Evolutionary conservation across 768 basidiomycete genomes (phyloP).

Genomic region (Boletellus sp.): DNA sequence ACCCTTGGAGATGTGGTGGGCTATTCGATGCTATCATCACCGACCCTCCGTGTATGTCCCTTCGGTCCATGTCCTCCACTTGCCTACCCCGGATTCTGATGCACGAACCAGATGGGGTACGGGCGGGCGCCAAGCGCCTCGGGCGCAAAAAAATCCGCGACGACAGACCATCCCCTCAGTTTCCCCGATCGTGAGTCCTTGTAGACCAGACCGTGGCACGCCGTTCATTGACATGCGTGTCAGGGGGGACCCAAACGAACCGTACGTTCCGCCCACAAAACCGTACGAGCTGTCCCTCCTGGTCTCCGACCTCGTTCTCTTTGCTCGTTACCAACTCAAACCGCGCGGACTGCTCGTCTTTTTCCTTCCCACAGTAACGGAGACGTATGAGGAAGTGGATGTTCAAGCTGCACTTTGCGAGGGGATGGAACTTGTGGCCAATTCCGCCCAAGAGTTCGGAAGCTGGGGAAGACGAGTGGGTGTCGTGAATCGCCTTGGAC

Average conservation of each 20-base stretch:
- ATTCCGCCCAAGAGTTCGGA: constrained; percentile 90
- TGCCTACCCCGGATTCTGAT: background rate
- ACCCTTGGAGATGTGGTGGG: constrained; percentile 86
- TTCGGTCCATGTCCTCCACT: background rate
- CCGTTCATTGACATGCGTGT: background rate
- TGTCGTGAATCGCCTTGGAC: constrained; percentile 6
- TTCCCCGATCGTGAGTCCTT: constrained; percentile 43
- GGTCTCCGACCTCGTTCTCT: constrained; percentile 72
- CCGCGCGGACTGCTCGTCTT: constrained; percentile 90
- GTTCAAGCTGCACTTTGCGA: constrained; percentile 72
- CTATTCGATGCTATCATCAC: constrained; percentile 94
- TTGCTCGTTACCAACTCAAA: constrained; percentile 80
- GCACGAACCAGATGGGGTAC: constrained; percentile 71
- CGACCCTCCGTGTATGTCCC: constrained; percentile 82
- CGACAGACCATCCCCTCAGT: constrained; percentile 26
- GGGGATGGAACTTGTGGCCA: constrained; percentile 85
- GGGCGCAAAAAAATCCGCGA: constrained; percentile 56
- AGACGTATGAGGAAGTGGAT: constrained; percentile 88
- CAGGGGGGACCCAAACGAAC: constrained; percentile 43
- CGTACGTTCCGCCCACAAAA: constrained; percentile 84
- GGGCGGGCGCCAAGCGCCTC: constrained; percentile 81
- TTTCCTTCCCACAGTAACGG: constrained; percentile 89
- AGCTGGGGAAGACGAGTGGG: constrained; percentile 90
- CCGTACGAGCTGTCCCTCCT: constrained; percentile 91
- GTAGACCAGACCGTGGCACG: background rate